phyloP scores from a whole-genome alignment of 2,329 filamentous ascomycete genomes.

The Penicillium polonicum region DNA sequence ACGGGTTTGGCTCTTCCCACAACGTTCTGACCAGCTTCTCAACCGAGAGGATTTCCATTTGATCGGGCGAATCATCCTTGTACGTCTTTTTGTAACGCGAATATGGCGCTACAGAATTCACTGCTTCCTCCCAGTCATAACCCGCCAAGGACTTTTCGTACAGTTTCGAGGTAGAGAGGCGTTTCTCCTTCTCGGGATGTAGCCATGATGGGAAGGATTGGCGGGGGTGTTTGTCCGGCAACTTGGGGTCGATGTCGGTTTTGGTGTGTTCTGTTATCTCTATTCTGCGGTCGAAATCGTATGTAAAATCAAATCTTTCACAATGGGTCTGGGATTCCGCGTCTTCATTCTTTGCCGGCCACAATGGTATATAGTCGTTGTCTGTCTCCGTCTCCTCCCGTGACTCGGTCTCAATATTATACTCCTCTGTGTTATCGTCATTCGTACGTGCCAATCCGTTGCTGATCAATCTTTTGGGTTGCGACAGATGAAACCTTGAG shows the following conservation, averaged over 20 bases:
- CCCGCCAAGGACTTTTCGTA: slow-evolving; percentile 25
- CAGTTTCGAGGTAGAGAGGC: slow-evolving; percentile 24
- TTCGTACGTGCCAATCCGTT: slow-evolving; percentile 27
- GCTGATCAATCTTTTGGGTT: slow-evolving; percentile 30
- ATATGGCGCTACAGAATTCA: slow-evolving; percentile 40
- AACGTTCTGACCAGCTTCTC: slow-evolving; percentile 45
- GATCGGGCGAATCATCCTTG: slow-evolving; percentile 27
- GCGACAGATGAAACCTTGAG: slow-evolving; percentile 22
- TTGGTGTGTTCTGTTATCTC: neutral
- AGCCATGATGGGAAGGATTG: slow-evolving; percentile 15
- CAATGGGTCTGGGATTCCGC: slow-evolving; percentile 6
- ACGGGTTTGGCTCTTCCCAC: slow-evolving; percentile 40
- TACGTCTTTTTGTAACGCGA: slow-evolving; percentile 36
- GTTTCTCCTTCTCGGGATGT: slow-evolving; percentile 20
- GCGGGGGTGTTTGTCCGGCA: neutral
- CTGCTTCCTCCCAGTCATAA: slow-evolving; percentile 27
- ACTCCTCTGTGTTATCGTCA: slow-evolving; percentile 19
- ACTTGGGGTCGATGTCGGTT: neutral
- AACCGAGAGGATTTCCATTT: slow-evolving; percentile 37
- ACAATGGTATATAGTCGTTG: slow-evolving; percentile 9
- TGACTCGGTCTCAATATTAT: slow-evolving; percentile 3
- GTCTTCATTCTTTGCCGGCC: slow-evolving; percentile 8
- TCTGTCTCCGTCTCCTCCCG: slow-evolving; percentile 5
- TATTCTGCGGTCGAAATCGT: slow-evolving; percentile 7
- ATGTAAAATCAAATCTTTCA: slow-evolving; percentile 10